phyloP scores from a whole-genome alignment of 2,329 filamentous ascomycete species.

The Paecilomyces niveus region DNA sequence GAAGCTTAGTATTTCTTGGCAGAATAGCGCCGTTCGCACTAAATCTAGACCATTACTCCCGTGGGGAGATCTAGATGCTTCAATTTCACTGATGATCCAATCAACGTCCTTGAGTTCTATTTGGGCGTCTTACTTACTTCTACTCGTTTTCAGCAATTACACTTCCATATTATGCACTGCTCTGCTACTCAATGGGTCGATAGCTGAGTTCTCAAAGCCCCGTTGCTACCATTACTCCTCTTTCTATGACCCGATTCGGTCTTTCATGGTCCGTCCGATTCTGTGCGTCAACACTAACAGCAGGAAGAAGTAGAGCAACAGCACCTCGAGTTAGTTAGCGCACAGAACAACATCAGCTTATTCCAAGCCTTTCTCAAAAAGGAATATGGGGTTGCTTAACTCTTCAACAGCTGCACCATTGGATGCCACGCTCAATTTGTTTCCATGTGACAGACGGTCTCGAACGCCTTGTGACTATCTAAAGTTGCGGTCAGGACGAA shows the following conservation, averaged over 20 bases:
- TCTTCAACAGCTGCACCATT: neutral
- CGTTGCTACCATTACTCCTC: neutral
- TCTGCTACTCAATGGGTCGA: neutral
- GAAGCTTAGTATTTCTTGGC: no score
- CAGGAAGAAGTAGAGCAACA: neutral
- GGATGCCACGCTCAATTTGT: neutral
- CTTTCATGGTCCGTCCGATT: neutral
- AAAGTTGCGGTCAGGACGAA: no score
- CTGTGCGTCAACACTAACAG: neutral
- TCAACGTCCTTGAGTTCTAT: neutral
- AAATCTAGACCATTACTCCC: neutral
- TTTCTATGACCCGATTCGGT: neutral
- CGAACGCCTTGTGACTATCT: no score
- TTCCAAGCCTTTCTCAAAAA: neutral
- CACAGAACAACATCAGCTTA: neutral
- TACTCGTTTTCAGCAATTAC: neutral
- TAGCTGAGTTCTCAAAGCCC: neutral
- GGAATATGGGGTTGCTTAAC: neutral
- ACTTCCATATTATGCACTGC: neutral
- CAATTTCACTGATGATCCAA: neutral
- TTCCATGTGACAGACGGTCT: neutral
- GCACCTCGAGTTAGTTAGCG: neutral
- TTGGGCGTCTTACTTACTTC: neutral
- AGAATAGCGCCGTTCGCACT: no score
- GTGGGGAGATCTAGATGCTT: neutral